Evolutionary conservation across 495 filamentous ascomycete species (phyloP).

Genomic region (Apiosordaria backusii): DNA sequence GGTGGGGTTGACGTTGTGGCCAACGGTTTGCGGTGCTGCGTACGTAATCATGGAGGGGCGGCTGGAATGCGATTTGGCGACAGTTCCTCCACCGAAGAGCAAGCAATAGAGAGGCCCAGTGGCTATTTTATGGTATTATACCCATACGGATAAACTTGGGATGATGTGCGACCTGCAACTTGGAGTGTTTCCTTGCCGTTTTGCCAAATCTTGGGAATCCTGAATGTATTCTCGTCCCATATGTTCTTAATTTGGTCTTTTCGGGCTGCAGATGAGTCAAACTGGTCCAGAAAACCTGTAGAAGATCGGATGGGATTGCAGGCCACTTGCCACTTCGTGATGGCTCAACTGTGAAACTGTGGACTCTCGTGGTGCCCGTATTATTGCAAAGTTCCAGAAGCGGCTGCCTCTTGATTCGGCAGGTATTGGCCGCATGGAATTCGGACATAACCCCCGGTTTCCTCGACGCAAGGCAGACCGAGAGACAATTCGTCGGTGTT

Average conservation of each 20-base stretch:
- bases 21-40: background rate
- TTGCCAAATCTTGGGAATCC: background rate
- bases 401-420: background rate
- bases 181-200: background rate
- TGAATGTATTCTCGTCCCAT: conserved; percentile 1
- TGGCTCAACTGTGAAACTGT: background rate
- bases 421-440: background rate
- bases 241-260: background rate
- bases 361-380: background rate
- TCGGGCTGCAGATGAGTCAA: conserved; percentile 3
- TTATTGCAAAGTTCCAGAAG: conserved; percentile 2
- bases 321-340: background rate
- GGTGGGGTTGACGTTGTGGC: conserved; percentile 1
- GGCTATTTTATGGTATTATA: conserved; percentile 5
- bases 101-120: background rate
- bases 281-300: background rate
- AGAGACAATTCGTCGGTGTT: background rate
- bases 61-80: background rate
- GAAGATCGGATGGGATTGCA: background rate
- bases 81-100: background rate
- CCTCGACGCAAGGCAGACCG: background rate
- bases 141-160: background rate
- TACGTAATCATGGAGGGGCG: conserved; percentile 9
- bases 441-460: background rate
- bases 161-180: conserved; percentile 1